These are phyloP conservation scores for Hysterium pulicare DNA, from an alignment of 2,329 filamentous ascomycete genomes.

Conservation along the genomic window DNA sequence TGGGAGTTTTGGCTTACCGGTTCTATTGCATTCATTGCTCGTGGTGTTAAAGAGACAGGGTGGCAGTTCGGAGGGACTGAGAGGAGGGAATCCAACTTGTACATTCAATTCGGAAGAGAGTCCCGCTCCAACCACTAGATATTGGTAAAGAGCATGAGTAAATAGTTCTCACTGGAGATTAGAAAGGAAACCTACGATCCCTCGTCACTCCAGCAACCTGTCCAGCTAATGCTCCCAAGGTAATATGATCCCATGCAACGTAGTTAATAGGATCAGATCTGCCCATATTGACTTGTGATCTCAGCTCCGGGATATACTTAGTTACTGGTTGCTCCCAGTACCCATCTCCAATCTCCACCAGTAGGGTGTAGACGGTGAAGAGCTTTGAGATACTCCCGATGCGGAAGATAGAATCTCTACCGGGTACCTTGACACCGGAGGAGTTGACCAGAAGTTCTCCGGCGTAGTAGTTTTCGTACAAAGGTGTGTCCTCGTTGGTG, in stretches of 20 bases:
- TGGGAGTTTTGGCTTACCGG: background rate
- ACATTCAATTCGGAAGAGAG: too few relatives aligned
- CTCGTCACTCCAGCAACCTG: slow-evolving; percentile 29
- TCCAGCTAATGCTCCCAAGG: slow-evolving; percentile 29
- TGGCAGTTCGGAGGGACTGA: slow-evolving; percentile 7
- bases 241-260: slow-evolving; percentile 33
- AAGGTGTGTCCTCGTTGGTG: slow-evolving; percentile 5
- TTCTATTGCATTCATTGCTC: background rate
- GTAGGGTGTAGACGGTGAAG: slow-evolving; percentile 38
- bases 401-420: slow-evolving; percentile 44
- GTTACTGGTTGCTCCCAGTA: slow-evolving; percentile 37
- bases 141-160: too few relatives aligned
- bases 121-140: too few relatives aligned
- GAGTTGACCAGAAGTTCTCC: slow-evolving; percentile 36
- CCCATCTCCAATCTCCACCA: slow-evolving; percentile 31
- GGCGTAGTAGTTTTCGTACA: slow-evolving; percentile 26
- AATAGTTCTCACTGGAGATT: too few relatives aligned
- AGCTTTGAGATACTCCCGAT: slow-evolving; percentile 42
- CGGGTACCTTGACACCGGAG: slow-evolving; percentile 34
- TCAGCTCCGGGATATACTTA: slow-evolving; percentile 28
- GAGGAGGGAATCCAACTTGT: slow-evolving; percentile 10
- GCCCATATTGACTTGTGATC: slow-evolving; percentile 11
- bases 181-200: slow-evolving; percentile 12
- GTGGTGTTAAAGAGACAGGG: background rate
- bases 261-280: slow-evolving; percentile 13